Percentiles rank a stretch among this genome's conserved stretches.
phyloP scores from a whole-genome alignment of 2,329 filamentous ascomycete genomes.

The Fonsecaea erecta region DNA sequence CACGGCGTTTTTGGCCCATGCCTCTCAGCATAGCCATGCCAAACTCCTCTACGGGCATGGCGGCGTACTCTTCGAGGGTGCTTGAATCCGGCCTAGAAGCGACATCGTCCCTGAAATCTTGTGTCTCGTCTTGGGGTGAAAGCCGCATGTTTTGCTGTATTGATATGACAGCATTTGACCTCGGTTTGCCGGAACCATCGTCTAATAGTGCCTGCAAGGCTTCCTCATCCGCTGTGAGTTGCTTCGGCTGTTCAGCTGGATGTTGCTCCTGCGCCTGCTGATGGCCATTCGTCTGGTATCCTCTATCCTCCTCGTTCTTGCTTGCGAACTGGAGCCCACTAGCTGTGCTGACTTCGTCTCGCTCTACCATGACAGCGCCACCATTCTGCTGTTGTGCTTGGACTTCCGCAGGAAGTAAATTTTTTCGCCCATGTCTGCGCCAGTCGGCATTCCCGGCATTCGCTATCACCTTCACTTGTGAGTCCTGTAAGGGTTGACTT shows the following conservation, averaged over 20 bases:
- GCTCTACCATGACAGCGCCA: slow-evolving; percentile 49
- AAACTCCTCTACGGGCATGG: slow-evolving; percentile 92
- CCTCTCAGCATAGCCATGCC: slow-evolving; percentile 86
- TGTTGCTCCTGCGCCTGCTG: slow-evolving; percentile 2
- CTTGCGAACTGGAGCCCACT: slow-evolving; percentile 60
- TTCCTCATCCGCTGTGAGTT: slow-evolving; percentile 55
- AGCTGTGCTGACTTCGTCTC: slow-evolving; percentile 57
- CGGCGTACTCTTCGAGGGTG: slow-evolving; percentile 81
- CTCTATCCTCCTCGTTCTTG: slow-evolving; percentile 39
- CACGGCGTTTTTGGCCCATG: slow-evolving; percentile 86
- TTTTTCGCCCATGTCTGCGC: slow-evolving; percentile 56
- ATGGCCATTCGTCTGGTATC: not conserved
- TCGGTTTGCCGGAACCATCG: slow-evolving; percentile 52
- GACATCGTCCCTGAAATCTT: slow-evolving; percentile 73
- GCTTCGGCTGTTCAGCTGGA: slow-evolving; percentile 23
- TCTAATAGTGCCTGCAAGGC: slow-evolving; percentile 71
- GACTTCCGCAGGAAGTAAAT: slow-evolving; percentile 62
- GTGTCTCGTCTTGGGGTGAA: slow-evolving; percentile 48
- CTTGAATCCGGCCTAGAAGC: slow-evolving; percentile 73
- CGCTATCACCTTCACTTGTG: slow-evolving; percentile 60
- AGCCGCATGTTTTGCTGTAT: slow-evolving; percentile 40
- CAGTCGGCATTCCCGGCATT: slow-evolving; percentile 63
- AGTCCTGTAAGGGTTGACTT: slow-evolving; percentile 42
- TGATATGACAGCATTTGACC: slow-evolving; percentile 60
- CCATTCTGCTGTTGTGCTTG: slow-evolving; percentile 48